Evolutionary conservation across 257 asterid genomes (phyloP).

Genomic region (Solanum pinnatisectum): DNA sequence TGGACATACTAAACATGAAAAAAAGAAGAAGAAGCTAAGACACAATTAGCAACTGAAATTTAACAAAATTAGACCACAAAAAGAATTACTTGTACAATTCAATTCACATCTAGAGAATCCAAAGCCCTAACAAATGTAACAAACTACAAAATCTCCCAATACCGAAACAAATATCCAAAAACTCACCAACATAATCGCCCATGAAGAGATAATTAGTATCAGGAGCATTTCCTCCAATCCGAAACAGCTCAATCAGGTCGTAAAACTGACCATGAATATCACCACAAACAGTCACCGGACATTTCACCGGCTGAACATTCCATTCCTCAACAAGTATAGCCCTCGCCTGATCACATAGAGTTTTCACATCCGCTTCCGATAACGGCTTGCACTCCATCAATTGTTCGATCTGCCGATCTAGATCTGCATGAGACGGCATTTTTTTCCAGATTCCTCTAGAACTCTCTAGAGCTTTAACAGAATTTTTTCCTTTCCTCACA

Average conservation of each 20-base stretch:
- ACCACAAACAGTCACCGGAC: conserved; percentile 14
- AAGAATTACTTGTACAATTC: not conserved
- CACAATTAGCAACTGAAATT: not conserved
- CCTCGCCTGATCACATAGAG: conserved; percentile 9
- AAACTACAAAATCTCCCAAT: not conserved
- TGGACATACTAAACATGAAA: not conserved
- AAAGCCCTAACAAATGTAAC: not conserved
- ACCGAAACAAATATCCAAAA: not conserved
- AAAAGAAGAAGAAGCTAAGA: no score
- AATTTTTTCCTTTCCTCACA: not conserved
- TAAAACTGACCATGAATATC: conserved; percentile 17
- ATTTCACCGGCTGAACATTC: conserved; percentile 18
- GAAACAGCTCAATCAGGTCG: conserved; percentile 18
- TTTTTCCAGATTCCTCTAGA: not conserved
- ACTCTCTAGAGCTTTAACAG: not conserved
- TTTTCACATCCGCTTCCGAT: conserved; percentile 12
- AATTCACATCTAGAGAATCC: not conserved
- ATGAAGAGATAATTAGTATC: conserved; percentile 24
- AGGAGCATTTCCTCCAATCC: conserved; percentile 22
- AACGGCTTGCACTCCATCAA: conserved; percentile 19
- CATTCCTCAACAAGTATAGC: conserved; percentile 15
- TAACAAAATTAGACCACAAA: not conserved
- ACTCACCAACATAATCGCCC: conserved; percentile 27
- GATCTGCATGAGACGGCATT: conserved; percentile 19
- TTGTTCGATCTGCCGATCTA: conserved; percentile 21